Conservation (phyloP, 345 rosid genomes). For the Cardamine chenopodiifolia region DNA sequence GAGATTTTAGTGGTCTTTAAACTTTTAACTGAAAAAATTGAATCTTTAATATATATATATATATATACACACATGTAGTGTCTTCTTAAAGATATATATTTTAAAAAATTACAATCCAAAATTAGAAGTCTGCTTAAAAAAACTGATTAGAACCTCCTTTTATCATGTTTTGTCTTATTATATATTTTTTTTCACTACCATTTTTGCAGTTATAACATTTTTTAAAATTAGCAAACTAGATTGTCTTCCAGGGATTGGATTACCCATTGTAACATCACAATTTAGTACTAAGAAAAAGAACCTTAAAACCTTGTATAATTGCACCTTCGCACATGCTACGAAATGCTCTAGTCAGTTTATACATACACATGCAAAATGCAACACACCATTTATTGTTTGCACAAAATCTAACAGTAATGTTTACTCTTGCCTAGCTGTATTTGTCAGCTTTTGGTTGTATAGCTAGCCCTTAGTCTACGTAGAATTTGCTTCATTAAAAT, state of each 20-base stretch:
- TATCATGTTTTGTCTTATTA: no score
- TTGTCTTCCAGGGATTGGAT: neutral
- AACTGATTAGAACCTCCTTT: no score
- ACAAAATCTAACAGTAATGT: constrained; percentile 32
- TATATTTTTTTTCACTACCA: neutral
- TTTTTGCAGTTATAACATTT: neutral
- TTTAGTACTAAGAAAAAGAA: neutral
- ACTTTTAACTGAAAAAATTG: no score
- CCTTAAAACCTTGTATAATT: neutral
- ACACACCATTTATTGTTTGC: constrained; percentile 14
- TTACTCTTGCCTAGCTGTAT: constrained; percentile 34
- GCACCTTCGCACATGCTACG: neutral
- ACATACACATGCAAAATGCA: constrained; percentile 23
- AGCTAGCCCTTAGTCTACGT: constrained; percentile 27
- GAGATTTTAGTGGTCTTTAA: no score
- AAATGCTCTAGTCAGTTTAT: constrained; percentile 6
- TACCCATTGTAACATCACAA: neutral
- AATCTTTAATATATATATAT: no score
- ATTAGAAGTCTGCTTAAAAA: neutral
- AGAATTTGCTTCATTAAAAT: constrained; percentile 24
- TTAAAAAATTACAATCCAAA: neutral
- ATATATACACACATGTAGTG: no score
- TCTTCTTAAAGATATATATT: no score
- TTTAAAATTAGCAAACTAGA: neutral
- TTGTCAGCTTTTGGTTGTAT: constrained; percentile 35